Evolutionary conservation across 768 basidiomycete species (phyloP).

Genomic region (Mycena indigotica): DNA sequence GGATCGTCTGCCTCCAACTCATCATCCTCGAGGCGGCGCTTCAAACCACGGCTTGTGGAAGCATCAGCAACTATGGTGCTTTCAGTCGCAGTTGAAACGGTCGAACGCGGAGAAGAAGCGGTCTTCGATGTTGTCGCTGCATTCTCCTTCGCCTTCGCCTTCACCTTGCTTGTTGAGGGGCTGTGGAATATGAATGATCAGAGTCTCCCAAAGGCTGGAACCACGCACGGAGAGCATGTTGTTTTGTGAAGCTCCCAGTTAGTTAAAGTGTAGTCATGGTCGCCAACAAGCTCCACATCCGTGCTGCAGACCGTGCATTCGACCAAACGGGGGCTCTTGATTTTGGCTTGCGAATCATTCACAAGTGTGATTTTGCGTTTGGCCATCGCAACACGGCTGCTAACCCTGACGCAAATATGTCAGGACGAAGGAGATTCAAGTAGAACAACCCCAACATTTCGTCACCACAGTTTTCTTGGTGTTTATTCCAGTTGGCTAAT

Average conservation of each 20-base stretch:
- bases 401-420: constrained; percentile 43
- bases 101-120: constrained; percentile 29
- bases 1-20: constrained; percentile 34
- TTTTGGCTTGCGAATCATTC: constrained; percentile 64
- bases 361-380: constrained; percentile 63
- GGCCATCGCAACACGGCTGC: constrained; percentile 60
- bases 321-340: constrained; percentile 46
- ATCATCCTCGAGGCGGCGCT: constrained; percentile 52
- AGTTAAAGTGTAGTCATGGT: constrained; percentile 59
- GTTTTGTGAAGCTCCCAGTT: constrained; percentile 67
- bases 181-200: constrained; percentile 17
- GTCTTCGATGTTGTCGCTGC: constrained; percentile 10
- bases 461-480: constrained; percentile 50
- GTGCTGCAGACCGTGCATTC: constrained; percentile 54
- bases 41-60: constrained; percentile 36
- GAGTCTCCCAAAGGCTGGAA: background rate
- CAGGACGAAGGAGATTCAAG: background rate
- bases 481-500: constrained; percentile 55
- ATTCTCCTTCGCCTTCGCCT: constrained; percentile 7
- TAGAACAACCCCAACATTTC: constrained; percentile 35
- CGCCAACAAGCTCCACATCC: constrained; percentile 47
- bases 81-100: constrained; percentile 40
- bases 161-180: constrained; percentile 6
- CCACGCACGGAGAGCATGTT: constrained; percentile 40
- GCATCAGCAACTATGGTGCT: constrained; percentile 37